These are phyloP conservation scores for Pichia terricola DNA, from an alignment of 1,139 yeast species.

Conservation along the genomic window DNA sequence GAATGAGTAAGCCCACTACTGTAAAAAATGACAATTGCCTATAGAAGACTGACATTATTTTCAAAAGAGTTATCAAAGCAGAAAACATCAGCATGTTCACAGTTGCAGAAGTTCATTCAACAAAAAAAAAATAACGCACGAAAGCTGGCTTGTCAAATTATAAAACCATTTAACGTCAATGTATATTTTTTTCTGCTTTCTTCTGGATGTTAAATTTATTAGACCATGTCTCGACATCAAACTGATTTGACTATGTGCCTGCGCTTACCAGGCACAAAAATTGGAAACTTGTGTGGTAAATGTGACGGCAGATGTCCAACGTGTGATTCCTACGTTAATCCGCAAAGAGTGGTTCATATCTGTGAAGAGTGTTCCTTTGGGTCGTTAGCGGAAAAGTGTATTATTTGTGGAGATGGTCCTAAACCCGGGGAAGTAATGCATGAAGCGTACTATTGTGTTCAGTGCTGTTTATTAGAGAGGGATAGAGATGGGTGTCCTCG, in stretches of 20 bases:
- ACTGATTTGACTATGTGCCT: slow-evolving; percentile 78
- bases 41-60: too few relatives aligned
- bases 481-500: slow-evolving; percentile 93
- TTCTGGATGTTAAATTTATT: background rate
- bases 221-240: slow-evolving; percentile 78
- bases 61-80: too few relatives aligned
- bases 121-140: too few relatives aligned
- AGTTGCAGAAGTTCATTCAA: too few relatives aligned
- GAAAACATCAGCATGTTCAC: too few relatives aligned
- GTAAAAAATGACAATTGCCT: too few relatives aligned
- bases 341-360: slow-evolving; percentile 58
- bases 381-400: slow-evolving; percentile 52
- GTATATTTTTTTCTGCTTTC: too few relatives aligned
- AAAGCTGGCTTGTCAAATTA: too few relatives aligned
- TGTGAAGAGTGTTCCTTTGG: slow-evolving; percentile 87
- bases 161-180: too few relatives aligned
- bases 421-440: slow-evolving; percentile 28
- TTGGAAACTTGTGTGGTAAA: slow-evolving; percentile 67
- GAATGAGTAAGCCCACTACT: background rate
- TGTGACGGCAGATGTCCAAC: slow-evolving; percentile 92
- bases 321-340: slow-evolving; percentile 82
- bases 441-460: slow-evolving; percentile 71
- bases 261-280: slow-evolving; percentile 70
- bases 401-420: slow-evolving; percentile 60
- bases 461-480: slow-evolving; percentile 72